Evolutionary conservation across 805 yeast genomes (phyloP).

Genomic region (Sugiyamaella floridensis): DNA sequence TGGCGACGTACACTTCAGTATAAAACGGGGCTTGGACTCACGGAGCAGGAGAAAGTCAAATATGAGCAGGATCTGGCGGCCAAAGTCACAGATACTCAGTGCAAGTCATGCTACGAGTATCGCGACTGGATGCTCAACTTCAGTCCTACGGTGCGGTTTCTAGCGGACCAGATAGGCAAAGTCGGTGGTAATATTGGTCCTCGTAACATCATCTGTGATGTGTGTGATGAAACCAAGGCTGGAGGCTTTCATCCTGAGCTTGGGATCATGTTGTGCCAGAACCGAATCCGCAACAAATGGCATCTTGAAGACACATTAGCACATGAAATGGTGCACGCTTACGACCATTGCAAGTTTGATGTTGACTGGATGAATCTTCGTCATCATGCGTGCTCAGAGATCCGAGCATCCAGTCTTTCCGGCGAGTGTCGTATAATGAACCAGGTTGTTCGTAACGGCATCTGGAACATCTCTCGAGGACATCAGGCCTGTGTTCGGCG

Average conservation of each 20-base stretch:
- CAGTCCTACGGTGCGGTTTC: slow-evolving; percentile 73
- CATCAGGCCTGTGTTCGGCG: slow-evolving; percentile 88
- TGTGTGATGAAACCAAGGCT: slow-evolving; percentile 73
- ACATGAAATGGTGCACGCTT: slow-evolving; percentile 90
- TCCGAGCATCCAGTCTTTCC: slow-evolving; percentile 83
- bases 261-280: slow-evolving; percentile 84
- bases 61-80: slow-evolving; percentile 51
- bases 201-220: slow-evolving; percentile 63
- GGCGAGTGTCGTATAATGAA: slow-evolving; percentile 93
- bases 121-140: slow-evolving; percentile 72
- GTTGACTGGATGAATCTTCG: slow-evolving; percentile 78
- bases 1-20: slow-evolving; percentile 70
- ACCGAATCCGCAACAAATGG: slow-evolving; percentile 64
- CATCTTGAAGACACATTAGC: slow-evolving; percentile 86
- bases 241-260: slow-evolving; percentile 92
- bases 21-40: slow-evolving; percentile 60
- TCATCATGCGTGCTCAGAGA: slow-evolving; percentile 96
- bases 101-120: slow-evolving; percentile 64
- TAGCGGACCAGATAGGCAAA: slow-evolving; percentile 75
- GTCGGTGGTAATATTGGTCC: slow-evolving; percentile 47
- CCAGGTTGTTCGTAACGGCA: slow-evolving; percentile 59
- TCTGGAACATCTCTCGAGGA: slow-evolving; percentile 57
- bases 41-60: slow-evolving; percentile 43
- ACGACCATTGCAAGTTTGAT: slow-evolving; percentile 80
- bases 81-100: slow-evolving; percentile 44